These are phyloP conservation scores for Phytophthora macrochlamydospora DNA, from an alignment of 352 stramenopile species.

Conservation along the genomic window DNA sequence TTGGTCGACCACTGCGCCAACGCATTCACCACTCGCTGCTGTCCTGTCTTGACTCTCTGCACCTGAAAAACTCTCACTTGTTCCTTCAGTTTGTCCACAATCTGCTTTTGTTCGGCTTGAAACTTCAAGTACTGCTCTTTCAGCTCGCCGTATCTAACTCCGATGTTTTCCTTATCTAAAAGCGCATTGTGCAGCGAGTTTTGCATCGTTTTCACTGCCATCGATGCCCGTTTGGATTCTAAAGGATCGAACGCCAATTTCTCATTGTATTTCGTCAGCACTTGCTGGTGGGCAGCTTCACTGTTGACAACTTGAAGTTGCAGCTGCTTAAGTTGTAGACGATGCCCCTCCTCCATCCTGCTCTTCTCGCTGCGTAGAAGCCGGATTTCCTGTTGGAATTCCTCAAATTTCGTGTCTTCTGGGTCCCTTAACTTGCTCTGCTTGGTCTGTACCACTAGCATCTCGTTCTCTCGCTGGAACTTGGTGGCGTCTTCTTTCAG, in stretches of 20 bases:
- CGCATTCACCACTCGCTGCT: conserved; percentile 34
- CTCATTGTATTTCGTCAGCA: conserved; percentile 60
- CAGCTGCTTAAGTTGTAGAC: conserved; percentile 41
- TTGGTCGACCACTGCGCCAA: conserved; percentile 36
- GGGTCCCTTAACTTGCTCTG: conserved; percentile 16
- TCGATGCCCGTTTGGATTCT: conserved; percentile 49
- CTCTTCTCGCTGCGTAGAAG: conserved; percentile 59
- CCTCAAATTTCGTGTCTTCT: conserved; percentile 21
- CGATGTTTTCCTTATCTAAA: conserved; percentile 74
- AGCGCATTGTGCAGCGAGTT: conserved; percentile 62
- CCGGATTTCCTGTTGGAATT: conserved; percentile 50
- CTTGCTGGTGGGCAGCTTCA: conserved; percentile 40
- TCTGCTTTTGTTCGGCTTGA: conserved; percentile 31
- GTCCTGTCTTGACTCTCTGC: conserved; percentile 5
- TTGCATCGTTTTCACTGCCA: conserved; percentile 58
- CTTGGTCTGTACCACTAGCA: conserved; percentile 3
- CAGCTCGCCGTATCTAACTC: conserved; percentile 42
- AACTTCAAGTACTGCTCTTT: conserved; percentile 41
- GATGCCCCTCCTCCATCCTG: conserved; percentile 41
- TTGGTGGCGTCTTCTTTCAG: conserved; percentile 21
- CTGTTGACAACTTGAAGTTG: conserved; percentile 31
- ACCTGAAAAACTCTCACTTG: conserved; percentile 24
- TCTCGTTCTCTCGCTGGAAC: conserved; percentile 19
- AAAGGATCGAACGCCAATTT: conserved; percentile 61
- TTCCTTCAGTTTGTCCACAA: conserved; percentile 23